A percentile compares a stretch with the other conserved stretches of the same genome.
phyloP scores from a whole-genome alignment of 768 basidiomycete genomes.

The Podaxis pistillaris region DNA sequence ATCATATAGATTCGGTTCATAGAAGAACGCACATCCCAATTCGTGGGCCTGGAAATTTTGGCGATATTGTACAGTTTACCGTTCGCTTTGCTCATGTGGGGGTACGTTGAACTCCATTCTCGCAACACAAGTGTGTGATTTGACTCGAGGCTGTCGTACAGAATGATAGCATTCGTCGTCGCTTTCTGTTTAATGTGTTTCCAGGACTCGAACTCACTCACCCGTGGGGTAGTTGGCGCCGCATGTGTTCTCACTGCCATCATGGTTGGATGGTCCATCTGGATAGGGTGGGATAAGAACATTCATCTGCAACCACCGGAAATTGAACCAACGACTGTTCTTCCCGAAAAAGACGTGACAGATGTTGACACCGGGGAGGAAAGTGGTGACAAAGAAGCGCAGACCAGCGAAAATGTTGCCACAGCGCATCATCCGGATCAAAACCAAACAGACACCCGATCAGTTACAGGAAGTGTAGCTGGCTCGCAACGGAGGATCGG shows the following conservation, averaged over 20 bases:
- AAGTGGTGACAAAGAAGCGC: neutral
- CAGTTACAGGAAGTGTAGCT: neutral
- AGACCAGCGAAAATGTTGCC: neutral
- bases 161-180: constrained; percentile 32
- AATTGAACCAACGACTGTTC: neutral
- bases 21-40: constrained; percentile 1
- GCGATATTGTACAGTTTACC: constrained; percentile 55
- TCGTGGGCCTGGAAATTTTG: constrained; percentile 43
- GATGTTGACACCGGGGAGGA: neutral
- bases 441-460: neutral
- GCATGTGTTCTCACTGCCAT: constrained; percentile 22
- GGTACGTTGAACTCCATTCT: constrained; percentile 34
- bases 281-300: constrained; percentile 20
- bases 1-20: constrained; percentile 11
- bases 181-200: constrained; percentile 32
- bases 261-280: constrained; percentile 28
- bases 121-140: neutral
- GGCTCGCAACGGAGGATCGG: neutral
- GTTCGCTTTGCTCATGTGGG: constrained; percentile 58
- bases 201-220: constrained; percentile 18
- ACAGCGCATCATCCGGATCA: neutral
- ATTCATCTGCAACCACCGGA: neutral
- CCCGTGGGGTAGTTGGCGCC: constrained; percentile 26
- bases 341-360: neutral
- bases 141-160: constrained; percentile 12